A percentile compares a stretch with the other conserved stretches of the same genome.
Evolutionary conservation across 1,284 basidiomycete genomes (phyloP).

Genomic region (Wallemia mellicola): DNA sequence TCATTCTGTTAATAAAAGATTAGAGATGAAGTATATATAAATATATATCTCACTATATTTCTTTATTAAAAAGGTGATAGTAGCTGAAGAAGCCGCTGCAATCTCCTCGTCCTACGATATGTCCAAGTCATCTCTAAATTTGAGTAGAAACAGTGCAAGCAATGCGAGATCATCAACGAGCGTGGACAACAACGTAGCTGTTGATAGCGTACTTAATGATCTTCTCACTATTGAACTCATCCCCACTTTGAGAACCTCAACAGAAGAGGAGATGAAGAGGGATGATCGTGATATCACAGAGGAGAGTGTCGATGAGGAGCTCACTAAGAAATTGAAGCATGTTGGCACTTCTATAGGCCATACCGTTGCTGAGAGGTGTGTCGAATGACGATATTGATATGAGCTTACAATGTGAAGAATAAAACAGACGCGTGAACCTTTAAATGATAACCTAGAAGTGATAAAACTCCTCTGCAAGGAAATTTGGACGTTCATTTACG

Average conservation of each 20-base stretch:
- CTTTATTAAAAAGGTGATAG: not conserved
- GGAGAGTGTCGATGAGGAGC: not conserved
- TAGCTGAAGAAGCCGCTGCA: no score
- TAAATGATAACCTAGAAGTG: slow-evolving; percentile 30
- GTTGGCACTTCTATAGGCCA: not conserved
- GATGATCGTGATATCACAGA: not conserved
- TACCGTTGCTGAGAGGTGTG: not conserved
- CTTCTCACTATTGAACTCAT: not conserved
- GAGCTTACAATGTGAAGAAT: no score
- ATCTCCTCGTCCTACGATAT: not conserved
- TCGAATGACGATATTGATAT: not conserved
- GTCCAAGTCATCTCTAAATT: not conserved
- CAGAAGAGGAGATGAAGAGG: not conserved
- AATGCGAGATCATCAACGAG: not conserved
- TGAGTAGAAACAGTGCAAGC: not conserved
- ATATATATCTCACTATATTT: no score
- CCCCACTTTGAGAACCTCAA: not conserved
- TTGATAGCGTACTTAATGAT: not conserved
- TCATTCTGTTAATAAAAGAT: slow-evolving; percentile 5
- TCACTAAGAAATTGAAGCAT: not conserved
- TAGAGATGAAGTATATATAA: no score
- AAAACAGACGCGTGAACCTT: not conserved
- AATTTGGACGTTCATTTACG: slow-evolving; percentile 58
- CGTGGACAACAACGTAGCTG: no score
- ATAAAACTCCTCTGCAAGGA: slow-evolving; percentile 94